phyloP scores from a whole-genome alignment of 306 rosid genomes.

The Begonia loranthoides region DNA sequence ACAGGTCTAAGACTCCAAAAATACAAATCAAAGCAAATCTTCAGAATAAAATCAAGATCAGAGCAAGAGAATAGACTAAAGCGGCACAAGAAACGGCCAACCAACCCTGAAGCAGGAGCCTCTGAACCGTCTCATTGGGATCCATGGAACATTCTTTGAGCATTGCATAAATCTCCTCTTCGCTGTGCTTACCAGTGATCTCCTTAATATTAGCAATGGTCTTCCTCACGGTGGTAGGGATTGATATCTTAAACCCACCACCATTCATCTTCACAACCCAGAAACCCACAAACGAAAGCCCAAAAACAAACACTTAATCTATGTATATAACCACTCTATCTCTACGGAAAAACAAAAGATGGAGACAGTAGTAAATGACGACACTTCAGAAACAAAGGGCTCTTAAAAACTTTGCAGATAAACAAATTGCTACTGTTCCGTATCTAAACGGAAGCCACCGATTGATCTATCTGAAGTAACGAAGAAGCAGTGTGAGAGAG shows the following conservation, averaged over 20 bases:
- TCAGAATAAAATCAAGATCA: background rate
- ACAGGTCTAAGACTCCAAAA: background rate
- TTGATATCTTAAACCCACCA: constrained; percentile 62
- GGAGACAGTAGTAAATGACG: background rate
- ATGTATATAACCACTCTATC: background rate
- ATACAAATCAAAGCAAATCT: background rate
- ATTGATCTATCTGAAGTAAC: too few species aligned
- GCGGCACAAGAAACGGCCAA: background rate
- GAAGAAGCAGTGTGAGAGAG: too few species aligned
- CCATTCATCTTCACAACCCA: constrained; percentile 8
- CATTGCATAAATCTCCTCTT: constrained; percentile 70
- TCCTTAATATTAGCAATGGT: constrained; percentile 54
- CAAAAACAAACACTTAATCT: background rate
- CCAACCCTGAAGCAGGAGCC: constrained; percentile 46
- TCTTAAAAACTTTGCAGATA: too few species aligned
- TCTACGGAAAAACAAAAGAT: background rate
- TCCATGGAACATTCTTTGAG: constrained; percentile 71
- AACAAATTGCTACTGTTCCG: too few species aligned
- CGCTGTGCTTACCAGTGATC: constrained; percentile 73
- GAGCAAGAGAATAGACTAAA: background rate
- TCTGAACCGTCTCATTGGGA: constrained; percentile 75
- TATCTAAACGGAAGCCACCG: too few species aligned
- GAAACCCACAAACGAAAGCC: background rate
- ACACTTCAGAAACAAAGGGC: too few species aligned
- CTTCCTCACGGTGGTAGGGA: constrained; percentile 45